A percentile compares a stretch with the other conserved stretches of the same genome.
Evolutionary conservation across 345 rosid genomes (phyloP).

Genomic region (Eucalyptus tenuipes): DNA sequence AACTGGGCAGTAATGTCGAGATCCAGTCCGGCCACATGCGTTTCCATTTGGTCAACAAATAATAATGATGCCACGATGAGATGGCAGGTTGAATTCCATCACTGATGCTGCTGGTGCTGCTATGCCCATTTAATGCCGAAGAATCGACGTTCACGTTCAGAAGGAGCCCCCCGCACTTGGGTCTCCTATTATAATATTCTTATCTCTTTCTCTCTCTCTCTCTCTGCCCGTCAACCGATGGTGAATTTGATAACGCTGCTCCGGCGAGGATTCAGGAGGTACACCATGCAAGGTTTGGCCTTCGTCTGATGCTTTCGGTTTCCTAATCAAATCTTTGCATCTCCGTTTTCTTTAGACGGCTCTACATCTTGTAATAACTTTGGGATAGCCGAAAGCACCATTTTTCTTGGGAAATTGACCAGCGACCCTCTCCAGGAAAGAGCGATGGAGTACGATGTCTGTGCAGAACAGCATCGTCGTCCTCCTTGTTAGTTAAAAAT

Average conservation of each 20-base stretch:
- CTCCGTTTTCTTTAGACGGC: neutral
- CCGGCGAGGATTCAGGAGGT: neutral
- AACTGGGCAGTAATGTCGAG: neutral
- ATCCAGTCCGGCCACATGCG: neutral
- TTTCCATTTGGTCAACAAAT: neutral
- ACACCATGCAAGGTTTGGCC: neutral
- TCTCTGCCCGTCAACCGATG: neutral
- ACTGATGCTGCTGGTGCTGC: neutral
- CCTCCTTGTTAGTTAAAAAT: neutral
- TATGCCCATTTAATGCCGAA: too few species aligned
- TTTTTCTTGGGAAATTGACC: neutral
- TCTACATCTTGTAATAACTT: neutral
- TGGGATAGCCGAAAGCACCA: neutral
- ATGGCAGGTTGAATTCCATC: neutral
- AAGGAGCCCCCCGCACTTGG: neutral
- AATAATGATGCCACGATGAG: neutral
- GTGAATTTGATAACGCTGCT: neutral
- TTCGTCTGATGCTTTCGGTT: neutral
- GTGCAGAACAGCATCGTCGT: neutral
- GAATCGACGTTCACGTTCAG: neutral
- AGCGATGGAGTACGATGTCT: neutral
- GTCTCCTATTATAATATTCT: neutral
- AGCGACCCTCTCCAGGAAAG: neutral
- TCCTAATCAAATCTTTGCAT: neutral
- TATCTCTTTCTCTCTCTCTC: neutral